Evolutionary conservation across 768 basidiomycete species (phyloP), one percentile per base, ranked within the genome.

Genomic region (Tylopilus subfusipes): DNA sequence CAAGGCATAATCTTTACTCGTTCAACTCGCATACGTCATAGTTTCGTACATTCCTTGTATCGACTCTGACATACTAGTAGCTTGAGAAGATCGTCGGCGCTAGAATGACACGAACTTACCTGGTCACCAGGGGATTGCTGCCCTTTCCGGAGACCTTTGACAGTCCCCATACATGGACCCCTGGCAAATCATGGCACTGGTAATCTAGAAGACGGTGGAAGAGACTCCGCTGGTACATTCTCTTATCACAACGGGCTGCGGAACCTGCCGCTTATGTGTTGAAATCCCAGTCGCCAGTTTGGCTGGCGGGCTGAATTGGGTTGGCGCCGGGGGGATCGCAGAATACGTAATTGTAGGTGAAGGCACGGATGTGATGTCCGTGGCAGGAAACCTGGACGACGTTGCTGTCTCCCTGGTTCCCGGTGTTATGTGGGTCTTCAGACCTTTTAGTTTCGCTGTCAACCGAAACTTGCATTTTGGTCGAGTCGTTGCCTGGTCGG

Each of bases 61-160:
- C 22, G 25, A 29, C 55, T 54, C 30, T 13, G 29, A 16, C 18
- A 16, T 12, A n/a, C n/a, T n/a, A n/a, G n/a, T n/a, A 10, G 46
- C 4, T 44, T 52, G 3, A 53, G 39, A 56, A 42, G 16, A 11
- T 4, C 3, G n/a, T 16, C 24, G 42, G 18, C 5, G 14, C 24
- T 36, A 21, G 4, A 19, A 29, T 11, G 11, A 24, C 18, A 4
- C 3, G 0, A 38, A 52, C 63, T 52, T 53, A 63, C 34, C 66
- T 25, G 42, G 22, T 29, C 38, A 24, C 25, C 13, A 21, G 22
- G 22, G 24, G 42, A 45, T 50, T 38, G 68, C 25, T 61, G 59
- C 50, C 63, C 57, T 40, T 60, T 67, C 68, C 68, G 69, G 58
- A 69, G 71, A 22, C 69, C 68, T 43, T 44, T 71, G 52, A 69